These are phyloP conservation scores for Penicillium goetzii DNA, from an alignment of 495 filamentous ascomycete species.

Conservation along the genomic window DNA sequence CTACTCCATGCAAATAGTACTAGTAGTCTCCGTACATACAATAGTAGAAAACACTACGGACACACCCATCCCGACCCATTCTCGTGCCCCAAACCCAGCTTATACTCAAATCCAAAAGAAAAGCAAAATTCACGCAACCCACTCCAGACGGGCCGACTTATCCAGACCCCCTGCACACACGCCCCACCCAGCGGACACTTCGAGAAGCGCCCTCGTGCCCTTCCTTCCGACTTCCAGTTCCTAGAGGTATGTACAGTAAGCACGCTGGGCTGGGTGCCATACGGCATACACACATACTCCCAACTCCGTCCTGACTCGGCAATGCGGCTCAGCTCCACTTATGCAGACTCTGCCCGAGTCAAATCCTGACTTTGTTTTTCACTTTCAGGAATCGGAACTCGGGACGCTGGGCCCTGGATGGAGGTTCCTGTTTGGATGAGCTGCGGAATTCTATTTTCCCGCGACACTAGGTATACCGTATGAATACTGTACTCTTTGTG, in stretches of 20 bases:
- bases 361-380: not conserved
- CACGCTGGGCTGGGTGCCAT: not conserved
- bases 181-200: not conserved
- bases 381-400: not conserved
- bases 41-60: not conserved
- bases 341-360: not conserved
- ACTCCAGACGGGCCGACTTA: constrained; percentile 1
- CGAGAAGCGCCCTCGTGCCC: not conserved
- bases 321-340: constrained; percentile 2
- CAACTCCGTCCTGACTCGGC: constrained; percentile 3
- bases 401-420: not conserved
- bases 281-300: too few species aligned
- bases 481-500: not conserved
- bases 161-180: not conserved
- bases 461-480: not conserved
- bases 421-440: not conserved
- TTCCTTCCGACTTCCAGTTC: not conserved
- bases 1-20: too few species aligned
- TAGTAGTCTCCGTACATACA: too few species aligned
- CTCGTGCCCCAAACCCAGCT: constrained; percentile 1
- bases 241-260: not conserved
- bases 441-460: not conserved
- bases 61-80: constrained; percentile 1
- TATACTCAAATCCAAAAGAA: not conserved
- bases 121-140: constrained; percentile 2